Evolutionary conservation across 2,329 filamentous ascomycete species (phyloP), one percentile per base, ranked within the genome.

Genomic region (Aspergillus hiratsukae): DNA sequence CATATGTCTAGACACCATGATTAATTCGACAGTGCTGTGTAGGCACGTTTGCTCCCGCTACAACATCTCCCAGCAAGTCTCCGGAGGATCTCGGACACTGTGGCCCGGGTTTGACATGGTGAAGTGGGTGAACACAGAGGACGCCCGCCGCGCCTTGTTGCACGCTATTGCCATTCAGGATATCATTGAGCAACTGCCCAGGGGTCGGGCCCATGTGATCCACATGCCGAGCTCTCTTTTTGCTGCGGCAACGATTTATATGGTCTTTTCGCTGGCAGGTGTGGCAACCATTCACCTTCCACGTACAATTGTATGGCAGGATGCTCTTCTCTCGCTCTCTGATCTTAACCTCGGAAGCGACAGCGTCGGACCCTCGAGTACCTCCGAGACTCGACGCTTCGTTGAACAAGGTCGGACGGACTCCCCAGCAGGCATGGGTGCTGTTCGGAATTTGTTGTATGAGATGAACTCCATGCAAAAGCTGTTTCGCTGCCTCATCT

Each of bases 381-480:
- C 66, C 1, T 74, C 73, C 1, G 75, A 76, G 51, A 78, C 75
- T 9, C 65, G 66, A 25, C 61, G 69, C 2, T 78, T 76, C 52
- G 67, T 77, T 4, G 64, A 71, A 40, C 69, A 69, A 21, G 69
- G 68, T 1, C 56, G 58, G 9, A 59, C 65, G 1, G 58, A 64
- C 3, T 60, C 59, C 9, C 58, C 63, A 2, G 59, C 63, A 1
- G 64, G 63, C 8, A 58, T 58, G 37, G 68, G 61, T 1, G 64
- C 65, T 4, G 67, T 66, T 11, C 69, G 74, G 46, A 78, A 78
- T 64, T 60, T 79, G 41, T 60, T 77, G n/a, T 79, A 79, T 58
- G 76, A 79, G 57, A 63, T 79, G 58, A 78, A 78, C 58, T 76
- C 75, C 19, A 75, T 78, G 67, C 76, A 78, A 57, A 78, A 78